A percentile compares a stretch with the other conserved stretches of the same genome.
Evolutionary conservation across 805 yeast genomes (phyloP).

Genomic region (Priceomyces carsonii): DNA sequence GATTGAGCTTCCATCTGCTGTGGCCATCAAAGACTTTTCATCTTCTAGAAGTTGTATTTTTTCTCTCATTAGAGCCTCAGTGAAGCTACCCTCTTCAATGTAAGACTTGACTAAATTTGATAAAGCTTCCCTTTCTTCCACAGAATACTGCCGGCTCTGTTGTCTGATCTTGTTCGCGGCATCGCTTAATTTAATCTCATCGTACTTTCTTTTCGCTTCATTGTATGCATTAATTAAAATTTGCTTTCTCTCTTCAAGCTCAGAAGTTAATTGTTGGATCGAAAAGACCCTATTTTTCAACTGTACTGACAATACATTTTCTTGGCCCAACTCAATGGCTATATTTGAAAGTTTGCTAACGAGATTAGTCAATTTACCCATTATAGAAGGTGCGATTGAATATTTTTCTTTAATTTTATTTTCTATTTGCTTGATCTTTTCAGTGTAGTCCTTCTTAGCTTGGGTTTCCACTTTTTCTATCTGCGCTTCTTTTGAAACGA

Average conservation of each 20-base stretch:
- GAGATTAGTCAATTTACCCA: slow-evolving; percentile 21
- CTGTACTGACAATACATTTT: slow-evolving; percentile 16
- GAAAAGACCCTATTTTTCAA: slow-evolving; percentile 18
- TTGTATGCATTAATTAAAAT: slow-evolving; percentile 31
- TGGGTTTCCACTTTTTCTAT: slow-evolving; percentile 35
- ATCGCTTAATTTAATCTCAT: slow-evolving; percentile 40
- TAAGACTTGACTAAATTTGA: slow-evolving; percentile 38
- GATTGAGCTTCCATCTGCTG: slow-evolving; percentile 38
- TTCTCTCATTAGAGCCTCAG: slow-evolving; percentile 35
- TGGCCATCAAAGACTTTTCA: slow-evolving; percentile 39
- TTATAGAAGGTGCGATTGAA: slow-evolving; percentile 15
- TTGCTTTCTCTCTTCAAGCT: slow-evolving; percentile 26
- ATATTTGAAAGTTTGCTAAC: slow-evolving; percentile 21
- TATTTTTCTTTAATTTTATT: slow-evolving; percentile 21
- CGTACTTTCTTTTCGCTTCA: slow-evolving; percentile 32
- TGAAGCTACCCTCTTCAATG: slow-evolving; percentile 37
- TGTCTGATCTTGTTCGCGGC: slow-evolving; percentile 37
- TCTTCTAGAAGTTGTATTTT: slow-evolving; percentile 48
- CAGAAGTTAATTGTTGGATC: slow-evolving; percentile 24
- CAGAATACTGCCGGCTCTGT: slow-evolving; percentile 37
- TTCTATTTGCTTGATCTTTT: slow-evolving; percentile 36
- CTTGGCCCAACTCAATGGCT: slow-evolving; percentile 13
- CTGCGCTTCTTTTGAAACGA: slow-evolving; percentile 26
- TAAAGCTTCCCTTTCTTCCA: slow-evolving; percentile 39
- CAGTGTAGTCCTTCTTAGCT: slow-evolving; percentile 42